These are phyloP conservation scores for Gastrolobium villosum DNA, from an alignment of 306 rosid species.

Conservation along the genomic window DNA sequence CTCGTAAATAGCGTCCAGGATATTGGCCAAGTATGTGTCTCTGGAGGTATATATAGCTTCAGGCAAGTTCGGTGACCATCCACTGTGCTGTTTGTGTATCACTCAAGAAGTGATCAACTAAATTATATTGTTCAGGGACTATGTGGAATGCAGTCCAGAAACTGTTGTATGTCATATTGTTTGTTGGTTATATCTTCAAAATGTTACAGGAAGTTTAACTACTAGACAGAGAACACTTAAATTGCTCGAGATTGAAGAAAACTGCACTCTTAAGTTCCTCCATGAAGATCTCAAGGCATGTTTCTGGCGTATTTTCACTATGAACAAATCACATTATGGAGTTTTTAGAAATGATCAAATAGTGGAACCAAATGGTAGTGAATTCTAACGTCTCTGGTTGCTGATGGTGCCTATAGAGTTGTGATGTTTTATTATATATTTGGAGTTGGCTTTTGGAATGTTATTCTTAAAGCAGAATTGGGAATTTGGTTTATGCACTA, in stretches of 20 bases:
- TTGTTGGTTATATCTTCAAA: conserved; percentile 18
- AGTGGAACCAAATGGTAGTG: conserved; percentile 16
- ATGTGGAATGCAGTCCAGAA: conserved; percentile 20
- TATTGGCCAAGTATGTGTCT: neutral
- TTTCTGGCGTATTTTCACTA: conserved; percentile 32
- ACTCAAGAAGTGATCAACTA: conserved; percentile 4
- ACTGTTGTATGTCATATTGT: conserved; percentile 18
- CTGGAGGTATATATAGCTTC: conserved; percentile 19
- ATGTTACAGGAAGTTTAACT: conserved; percentile 11
- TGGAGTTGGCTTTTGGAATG: conserved; percentile 24
- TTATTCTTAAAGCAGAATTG: neutral
- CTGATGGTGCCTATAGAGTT: conserved; percentile 13
- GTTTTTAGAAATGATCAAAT: conserved; percentile 7
- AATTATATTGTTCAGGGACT: conserved; percentile 25
- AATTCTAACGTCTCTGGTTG: neutral
- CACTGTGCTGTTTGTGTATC: neutral
- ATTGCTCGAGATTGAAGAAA: conserved; percentile 26
- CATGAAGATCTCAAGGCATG: neutral
- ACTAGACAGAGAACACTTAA: neutral
- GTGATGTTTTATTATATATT: conserved; percentile 7
- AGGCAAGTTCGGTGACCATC: neutral
- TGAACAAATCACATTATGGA: conserved; percentile 25
- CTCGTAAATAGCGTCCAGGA: neutral
- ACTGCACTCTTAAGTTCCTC: neutral
- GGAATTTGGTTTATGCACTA: conserved; percentile 15